These are phyloP conservation scores for Trypanosomatidae sp. DNA, from an alignment of 208 protist genomes.

Conservation along the genomic window DNA sequence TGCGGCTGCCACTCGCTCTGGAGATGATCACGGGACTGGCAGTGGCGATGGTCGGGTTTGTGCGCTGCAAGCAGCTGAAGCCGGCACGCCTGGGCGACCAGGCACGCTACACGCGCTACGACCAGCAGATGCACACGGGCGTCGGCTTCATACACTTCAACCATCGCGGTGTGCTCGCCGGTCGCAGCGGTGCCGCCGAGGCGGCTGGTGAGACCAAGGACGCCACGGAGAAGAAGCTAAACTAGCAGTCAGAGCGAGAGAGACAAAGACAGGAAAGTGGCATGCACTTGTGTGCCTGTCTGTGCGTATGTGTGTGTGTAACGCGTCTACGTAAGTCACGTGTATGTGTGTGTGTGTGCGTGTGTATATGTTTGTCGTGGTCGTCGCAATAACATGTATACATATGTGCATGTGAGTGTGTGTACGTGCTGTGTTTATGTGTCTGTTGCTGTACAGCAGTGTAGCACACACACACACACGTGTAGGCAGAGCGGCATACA, in stretches of 20 bases:
- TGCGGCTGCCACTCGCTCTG: constrained; percentile 9
- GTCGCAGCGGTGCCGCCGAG: constrained; percentile 5
- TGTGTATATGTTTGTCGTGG: too few species aligned
- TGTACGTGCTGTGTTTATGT: too few species aligned
- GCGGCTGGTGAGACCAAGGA: constrained; percentile 18
- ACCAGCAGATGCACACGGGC: constrained; percentile 44
- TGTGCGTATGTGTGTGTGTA: too few species aligned
- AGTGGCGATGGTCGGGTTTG: constrained; percentile 40
- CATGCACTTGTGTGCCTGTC: too few species aligned
- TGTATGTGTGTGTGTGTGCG: too few species aligned
- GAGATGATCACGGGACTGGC: constrained; percentile 15
- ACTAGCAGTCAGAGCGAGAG: constrained; percentile 6
- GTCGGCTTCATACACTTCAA: constrained; percentile 81
- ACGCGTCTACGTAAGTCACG: too few species aligned
- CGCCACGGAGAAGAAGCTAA: constrained; percentile 16
- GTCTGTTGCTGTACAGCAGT: too few species aligned
- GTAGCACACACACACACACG: too few species aligned
- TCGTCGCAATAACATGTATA: too few species aligned
- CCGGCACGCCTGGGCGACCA: constrained; percentile 44
- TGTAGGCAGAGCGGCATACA: too few species aligned
- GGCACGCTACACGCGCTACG: constrained; percentile 43
- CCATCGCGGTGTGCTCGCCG: constrained; percentile 45
- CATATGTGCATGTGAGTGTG: too few species aligned
- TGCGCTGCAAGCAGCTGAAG: constrained; percentile 21
- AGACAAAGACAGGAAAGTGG: too few species aligned